Evolutionary conservation across 2,329 filamentous ascomycete genomes (phyloP), one percentile per base, ranked within the genome.

Genomic region (Cercospora beticola): DNA sequence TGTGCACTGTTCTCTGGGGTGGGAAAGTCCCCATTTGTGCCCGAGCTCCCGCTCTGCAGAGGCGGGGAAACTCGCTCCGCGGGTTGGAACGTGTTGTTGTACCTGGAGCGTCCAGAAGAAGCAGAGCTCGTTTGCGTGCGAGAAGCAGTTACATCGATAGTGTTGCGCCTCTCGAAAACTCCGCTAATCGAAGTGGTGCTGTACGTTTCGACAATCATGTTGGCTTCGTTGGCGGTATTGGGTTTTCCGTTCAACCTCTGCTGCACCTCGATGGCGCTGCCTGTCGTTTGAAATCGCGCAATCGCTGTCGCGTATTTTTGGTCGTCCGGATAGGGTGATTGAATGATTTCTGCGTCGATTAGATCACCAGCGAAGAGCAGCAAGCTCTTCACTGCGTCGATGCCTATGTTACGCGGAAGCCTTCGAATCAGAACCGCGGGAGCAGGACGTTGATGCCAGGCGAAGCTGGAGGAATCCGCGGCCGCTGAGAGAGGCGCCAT

Each of bases 301-400:
- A 89, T 79, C 46, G 87, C 88, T 61, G 84, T 86, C 26, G 84
- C 77, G 71, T 86, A 89, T 30, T 84, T 84, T 60, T 82, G 61
- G 72, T 89, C 87, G 62, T 89, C 86, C 16, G 84, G 80, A 69
- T 82, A 81, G n/a, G 86, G 84, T 61, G 82, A 81, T 5, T 82
- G 79, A 16, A 89, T 80, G 69, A 90, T 84, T 64, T 88, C 85
- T 65, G 84, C 85, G 70, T 88, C 85, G 60, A 88, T 79, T 60
- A 89, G 82, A 70, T 89, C 87, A 73, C 88, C 87, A 21, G 88
- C 86, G 73, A 90, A 90, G n/a, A 89, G 81, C 5, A 90, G 81
- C 82, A 90, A 88, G 76, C 86, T 88, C 71, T 85, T 84, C 66
- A 90, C 82, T 18, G 85, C 82, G 70, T 89, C 87, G 62, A 82